Conservation (phyloP, 2,329 filamentous ascomycete species). For the Ophiocordyceps camponoti-floridani region DNA sequence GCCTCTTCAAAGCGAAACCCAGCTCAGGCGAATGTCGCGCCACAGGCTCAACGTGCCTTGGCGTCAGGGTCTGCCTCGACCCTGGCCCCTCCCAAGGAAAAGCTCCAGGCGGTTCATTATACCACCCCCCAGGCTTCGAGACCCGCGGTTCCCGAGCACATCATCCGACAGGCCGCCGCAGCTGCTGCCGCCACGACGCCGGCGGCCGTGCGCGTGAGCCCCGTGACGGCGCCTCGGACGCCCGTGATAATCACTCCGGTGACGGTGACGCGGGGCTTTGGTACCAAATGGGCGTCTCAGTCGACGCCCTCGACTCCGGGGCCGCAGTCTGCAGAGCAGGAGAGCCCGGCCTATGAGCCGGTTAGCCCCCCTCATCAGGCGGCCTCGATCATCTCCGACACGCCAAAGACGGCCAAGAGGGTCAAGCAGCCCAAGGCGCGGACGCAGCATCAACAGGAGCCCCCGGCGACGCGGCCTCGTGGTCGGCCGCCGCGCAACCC, state of each 20-base stretch:
- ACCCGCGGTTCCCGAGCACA: constrained; percentile 21
- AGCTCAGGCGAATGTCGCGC: constrained; percentile 5
- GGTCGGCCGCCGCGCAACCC: constrained; percentile 18
- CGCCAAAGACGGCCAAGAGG: constrained; percentile 13
- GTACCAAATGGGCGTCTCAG: constrained; percentile 40
- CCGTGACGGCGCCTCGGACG: constrained; percentile 15
- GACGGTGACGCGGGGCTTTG: constrained; percentile 18
- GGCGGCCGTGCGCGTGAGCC: constrained; percentile 11
- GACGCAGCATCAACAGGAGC: constrained; percentile 7
- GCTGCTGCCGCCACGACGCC: constrained; percentile 8
- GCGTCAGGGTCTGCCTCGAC: constrained; percentile 9
- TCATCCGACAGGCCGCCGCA: constrained; percentile 19
- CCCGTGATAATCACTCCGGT: constrained; percentile 13
- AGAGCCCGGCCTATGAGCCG: constrained; percentile 38
- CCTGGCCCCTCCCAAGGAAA: constrained; percentile 11
- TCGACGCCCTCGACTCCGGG: constrained; percentile 41
- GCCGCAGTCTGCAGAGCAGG: constrained; percentile 17
- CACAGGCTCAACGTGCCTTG: constrained; percentile 9
- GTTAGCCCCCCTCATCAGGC: constrained; percentile 33
- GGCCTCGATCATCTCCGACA: constrained; percentile 18
- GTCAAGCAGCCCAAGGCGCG: constrained; percentile 9
- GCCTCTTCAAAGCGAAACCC: constrained; percentile 17
- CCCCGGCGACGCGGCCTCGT: constrained; percentile 12
- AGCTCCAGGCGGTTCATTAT: constrained; percentile 10
- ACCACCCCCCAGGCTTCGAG: constrained; percentile 12